Evolutionary conservation across 768 basidiomycete species (phyloP).

Genomic region (Phlebiopsis gigantea): DNA sequence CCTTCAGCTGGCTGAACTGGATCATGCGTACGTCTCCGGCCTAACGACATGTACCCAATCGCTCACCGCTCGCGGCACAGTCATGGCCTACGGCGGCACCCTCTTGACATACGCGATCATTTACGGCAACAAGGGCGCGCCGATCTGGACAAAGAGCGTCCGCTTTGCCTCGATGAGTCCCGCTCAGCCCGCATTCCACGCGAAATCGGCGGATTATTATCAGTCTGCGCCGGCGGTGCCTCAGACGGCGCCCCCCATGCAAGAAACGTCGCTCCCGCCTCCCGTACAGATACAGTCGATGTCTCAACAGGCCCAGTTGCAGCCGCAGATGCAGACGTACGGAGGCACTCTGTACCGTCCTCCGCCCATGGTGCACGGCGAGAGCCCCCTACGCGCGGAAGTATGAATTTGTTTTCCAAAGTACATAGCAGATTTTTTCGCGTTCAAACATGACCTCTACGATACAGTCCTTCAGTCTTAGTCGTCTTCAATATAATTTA

Average conservation of each 20-base stretch:
- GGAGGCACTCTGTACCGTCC: not conserved
- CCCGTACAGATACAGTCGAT: too few species aligned
- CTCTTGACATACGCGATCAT: not conserved
- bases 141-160: not conserved
- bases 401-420: too few species aligned
- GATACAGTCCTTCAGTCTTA: too few species aligned
- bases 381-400: not conserved
- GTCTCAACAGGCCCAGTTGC: too few species aligned
- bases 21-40: not conserved
- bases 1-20: slow-evolving; percentile 10
- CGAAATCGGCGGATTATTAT: too few species aligned
- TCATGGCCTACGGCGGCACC: not conserved
- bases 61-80: not conserved
- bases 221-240: too few species aligned
- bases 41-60: not conserved
- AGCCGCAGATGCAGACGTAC: not conserved
- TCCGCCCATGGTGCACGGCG: not conserved
- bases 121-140: not conserved
- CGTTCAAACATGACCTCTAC: too few species aligned
- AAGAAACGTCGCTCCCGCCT: not conserved
- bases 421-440: too few species aligned
- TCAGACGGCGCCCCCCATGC: not conserved
- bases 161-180: not conserved
- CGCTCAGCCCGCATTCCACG: not conserved
- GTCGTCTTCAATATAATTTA: too few species aligned